Evolutionary conservation across 345 rosid species (phyloP).

Genomic region (Linum tenue): DNA sequence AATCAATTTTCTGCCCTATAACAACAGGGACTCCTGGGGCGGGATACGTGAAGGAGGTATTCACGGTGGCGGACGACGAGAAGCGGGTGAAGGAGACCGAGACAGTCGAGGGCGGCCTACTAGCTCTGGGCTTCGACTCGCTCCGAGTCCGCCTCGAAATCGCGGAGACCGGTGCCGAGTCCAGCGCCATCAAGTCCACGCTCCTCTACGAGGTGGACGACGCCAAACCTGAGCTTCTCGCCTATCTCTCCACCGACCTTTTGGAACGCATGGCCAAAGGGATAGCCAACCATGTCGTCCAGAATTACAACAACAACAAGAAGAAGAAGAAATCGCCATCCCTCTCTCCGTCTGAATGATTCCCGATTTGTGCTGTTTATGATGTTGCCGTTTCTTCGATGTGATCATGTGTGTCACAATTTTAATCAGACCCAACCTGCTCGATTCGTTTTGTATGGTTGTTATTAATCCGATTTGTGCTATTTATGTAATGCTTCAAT

Average conservation of each 20-base stretch:
- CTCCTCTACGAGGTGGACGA: constrained; percentile 30
- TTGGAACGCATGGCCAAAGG: constrained; percentile 19
- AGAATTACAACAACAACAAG: neutral
- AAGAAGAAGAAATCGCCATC: neutral
- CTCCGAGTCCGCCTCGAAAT: constrained; percentile 19
- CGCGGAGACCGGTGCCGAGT: constrained; percentile 27
- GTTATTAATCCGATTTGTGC: no score
- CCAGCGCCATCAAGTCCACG: constrained; percentile 18
- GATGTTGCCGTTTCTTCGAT: no score
- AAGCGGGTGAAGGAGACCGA: constrained; percentile 31
- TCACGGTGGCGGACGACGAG: constrained; percentile 24
- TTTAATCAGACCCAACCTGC: no score
- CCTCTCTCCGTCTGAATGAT: no score
- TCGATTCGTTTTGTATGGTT: no score
- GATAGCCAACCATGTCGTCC: constrained; percentile 18
- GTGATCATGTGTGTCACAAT: no score
- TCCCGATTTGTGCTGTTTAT: no score
- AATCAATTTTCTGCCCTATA: neutral
- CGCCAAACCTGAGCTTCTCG: constrained; percentile 11
- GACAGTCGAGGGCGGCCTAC: constrained; percentile 25
- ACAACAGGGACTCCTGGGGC: constrained; percentile 23
- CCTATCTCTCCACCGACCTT: constrained; percentile 13
- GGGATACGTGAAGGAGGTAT: constrained; percentile 25
- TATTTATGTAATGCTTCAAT: no score
- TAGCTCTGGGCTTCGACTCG: constrained; percentile 21